Base-by-base conservation (phyloP, 345 rosid genomes). In the Hirschfeldia incana region DNA sequence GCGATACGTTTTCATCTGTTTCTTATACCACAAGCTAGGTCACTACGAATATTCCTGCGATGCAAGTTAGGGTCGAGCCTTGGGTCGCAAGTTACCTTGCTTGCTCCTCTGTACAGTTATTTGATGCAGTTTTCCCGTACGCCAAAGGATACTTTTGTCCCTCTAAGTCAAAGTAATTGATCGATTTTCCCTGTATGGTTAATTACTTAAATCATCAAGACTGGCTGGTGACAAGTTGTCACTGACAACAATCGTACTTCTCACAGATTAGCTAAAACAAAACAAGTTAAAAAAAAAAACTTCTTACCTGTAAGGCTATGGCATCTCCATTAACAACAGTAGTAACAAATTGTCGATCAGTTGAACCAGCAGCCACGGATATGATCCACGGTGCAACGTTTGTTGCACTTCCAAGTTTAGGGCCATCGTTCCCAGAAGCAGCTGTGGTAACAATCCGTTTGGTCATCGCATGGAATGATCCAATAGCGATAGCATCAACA, bases 371-470 rank as follows among this genome's bases (percentile, higher is more conserved):
- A n/a, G 94, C 97, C 0, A 87, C 91, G 0, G 90, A 71, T 12
- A 88, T 73, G 16, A 87, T 66, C 97, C 94, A 89, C 0, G 90
- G 94, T 4, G 94, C 85, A 21, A 85, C 83, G 63, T 85, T 89
- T 4, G 74, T 17, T 7, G 84, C 74, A 5, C 80, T 77, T 53
- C 71, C 65, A 1, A 75, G 76, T 68, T 30, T 64, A 5, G 90
- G 81, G 4, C 96, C 92, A 0, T 75, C 73, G 36, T 91, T 89
- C 3, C 90, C 96, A 0, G 79, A 85, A 6, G 89, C 65, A 30
- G 78, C 85, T 28, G 85, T 83, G 13, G 87, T 90, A n/a, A 89
- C 85, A 65, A 91, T 88, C 37, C 92, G 94, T 34, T 84, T 85
- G 34, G 72, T 74, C 32, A 84, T 84, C 0, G 91, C 91, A 5